Base-by-base conservation (phyloP, 2,329 filamentous ascomycete species). In the Ploettnerulaceae sp. region DNA sequence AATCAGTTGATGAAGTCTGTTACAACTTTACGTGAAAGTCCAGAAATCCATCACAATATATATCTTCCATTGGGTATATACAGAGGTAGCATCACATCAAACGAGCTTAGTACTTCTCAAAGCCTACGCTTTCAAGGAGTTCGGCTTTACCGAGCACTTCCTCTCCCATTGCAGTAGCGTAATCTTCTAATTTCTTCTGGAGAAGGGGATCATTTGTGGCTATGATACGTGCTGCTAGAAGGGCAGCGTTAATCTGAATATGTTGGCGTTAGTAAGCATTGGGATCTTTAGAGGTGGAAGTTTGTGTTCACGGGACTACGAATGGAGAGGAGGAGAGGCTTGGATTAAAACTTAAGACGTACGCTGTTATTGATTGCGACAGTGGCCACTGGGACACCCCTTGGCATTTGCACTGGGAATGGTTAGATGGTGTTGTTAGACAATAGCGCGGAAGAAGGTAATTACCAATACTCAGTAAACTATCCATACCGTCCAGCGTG, bases 291-390 rank as follows among this genome's bases (percentile, higher is more conserved):
- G n/a, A n/a, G n/a, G n/a, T n/a, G n/a, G n/a, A n/a, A n/a, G n/a
- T n/a, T n/a, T n/a, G n/a, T n/a, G n/a, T n/a, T n/a, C n/a, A n/a
- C n/a, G n/a, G n/a, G n/a, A n/a, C n/a, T n/a, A n/a, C n/a, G n/a
- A n/a, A n/a, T n/a, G n/a, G n/a, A n/a, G n/a, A 17, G 5, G 8
- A 7, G 7, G 5, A 26, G 7, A 9, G 12, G 9, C 15, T 14
- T 11, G 18, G 9, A 26, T 15, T 18, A 26, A 14, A 32, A 11
- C 3, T 5, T 5, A 26, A 12, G 5, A 45, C 50, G 15, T 45
- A 84, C 84, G 18, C 82, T 84, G 67, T 89, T 89, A 66, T 88
- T 87, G 64, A 89, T 88, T 8, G 80, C 85, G 3, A 90, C 84
- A 0, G 84, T 89, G 5, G 85, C 84, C 11, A 83, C 81, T 7